Evolutionary conservation across 2,329 filamentous ascomycete species (phyloP), one percentile per base, ranked within the genome.

Genomic region (Pseudogymnoascus sp.): DNA sequence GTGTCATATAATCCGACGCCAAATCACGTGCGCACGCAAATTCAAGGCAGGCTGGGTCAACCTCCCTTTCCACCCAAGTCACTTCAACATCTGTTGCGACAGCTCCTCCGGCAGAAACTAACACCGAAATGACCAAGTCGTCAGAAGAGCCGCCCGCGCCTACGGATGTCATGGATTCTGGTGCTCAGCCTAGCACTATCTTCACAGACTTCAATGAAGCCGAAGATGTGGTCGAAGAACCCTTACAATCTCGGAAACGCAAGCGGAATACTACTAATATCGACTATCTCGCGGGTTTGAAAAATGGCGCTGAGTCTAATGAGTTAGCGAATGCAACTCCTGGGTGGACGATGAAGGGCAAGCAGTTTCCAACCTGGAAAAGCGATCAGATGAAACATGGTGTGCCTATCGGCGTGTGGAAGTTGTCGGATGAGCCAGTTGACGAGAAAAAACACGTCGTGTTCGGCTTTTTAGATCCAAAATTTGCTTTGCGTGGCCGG

Each of bases 381-480:
- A 50, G 61, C 22, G 56, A 61, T 22, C 63, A 65, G 33, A 66
- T 66, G 14, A 64, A 70, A 28, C 67, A 70, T 33, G 72, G 72
- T 19, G 70, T 72, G 14, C 71, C 80, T 4, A 75, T 88, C 6
- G 85, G 85, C 1, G 81, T 83, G 61, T 88, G 85, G 85, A 78
- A 84, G 60, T 82, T 86, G 59, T 87, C 84, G 0, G 74, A 75
- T 3, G 79, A 83, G 0, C 78, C 80, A 0, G 73, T 80, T 12
- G 73, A 76, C 6, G 73, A 74, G 2, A 77, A 79, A 12, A 86
- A 84, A 69, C 85, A 87, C 69, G 79, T 79, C 0, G 82, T 87
- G 0, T 81, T 84, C 59, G 85, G 84, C 4, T 87, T 87, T 65
- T 86, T 87, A 59, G 85, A 88, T 65, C 76, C 83, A 10, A 76